Evolutionary conservation across 257 asterid genomes (phyloP), one percentile per base, ranked within the genome.

Genomic region (Solanum pimpinellifolium): DNA sequence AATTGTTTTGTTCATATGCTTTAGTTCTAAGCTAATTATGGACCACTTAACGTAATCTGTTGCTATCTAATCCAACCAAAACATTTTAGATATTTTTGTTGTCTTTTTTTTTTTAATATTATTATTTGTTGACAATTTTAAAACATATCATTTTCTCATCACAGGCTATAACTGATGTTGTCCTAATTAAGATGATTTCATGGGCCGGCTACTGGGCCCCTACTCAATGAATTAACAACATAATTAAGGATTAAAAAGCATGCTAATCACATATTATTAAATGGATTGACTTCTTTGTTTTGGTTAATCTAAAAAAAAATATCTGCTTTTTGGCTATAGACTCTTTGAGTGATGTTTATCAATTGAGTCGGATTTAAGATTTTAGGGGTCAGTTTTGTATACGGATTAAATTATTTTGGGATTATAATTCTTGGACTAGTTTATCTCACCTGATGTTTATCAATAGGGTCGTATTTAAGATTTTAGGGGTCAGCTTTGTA

Each of bases 181-280:
- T 92, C 87, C 88, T 88, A 77, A 91, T 82, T 85, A 89, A 84
- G 92, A 91, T 95, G 98, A 95, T 90, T 90, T 93, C 94, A 95
- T 92, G 90, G 97, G 98, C 91, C 98, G 98, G 97, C 89, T 81
- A 73, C 20, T 72, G 94, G 92, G 18, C 94, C 96, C 94, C 94
- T 74, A 15, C 10, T 37, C 29, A 15, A 82, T 83, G 90, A 89
- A 86, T 90, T 90, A 89, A 77, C 86, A 84, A 84, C 75, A 49
- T 49, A 68, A 89, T 85, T 82, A 83, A 76, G 60, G 94, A 93
- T 39, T 81, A 81, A 65, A 75, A 86, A 52, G 75, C 75, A 49
- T 62, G 86, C 42, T 65, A 86, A 72, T n/a, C 2, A 49, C 69
- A 49, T 31, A 49, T 81, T 81, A 49, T 81, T 16, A 80, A 27